Conservation (phyloP, 2,329 filamentous ascomycete species). For the Neofusicoccum sp. region DNA sequence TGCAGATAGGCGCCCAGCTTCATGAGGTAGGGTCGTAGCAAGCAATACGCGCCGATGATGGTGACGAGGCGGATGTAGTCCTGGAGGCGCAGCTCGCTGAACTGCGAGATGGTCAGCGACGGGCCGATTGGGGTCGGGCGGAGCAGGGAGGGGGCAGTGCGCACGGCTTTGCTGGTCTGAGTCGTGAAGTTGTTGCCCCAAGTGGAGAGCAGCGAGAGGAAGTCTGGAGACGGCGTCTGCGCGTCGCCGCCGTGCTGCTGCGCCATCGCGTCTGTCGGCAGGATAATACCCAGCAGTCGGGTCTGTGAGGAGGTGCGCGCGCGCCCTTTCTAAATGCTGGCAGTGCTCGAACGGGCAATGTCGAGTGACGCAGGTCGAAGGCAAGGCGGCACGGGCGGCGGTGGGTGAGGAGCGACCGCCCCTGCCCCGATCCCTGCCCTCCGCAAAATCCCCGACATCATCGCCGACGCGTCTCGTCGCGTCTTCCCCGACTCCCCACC, state of each 20-base stretch:
- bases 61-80: conserved; percentile 66
- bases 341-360: not conserved
- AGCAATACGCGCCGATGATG: conserved; percentile 69
- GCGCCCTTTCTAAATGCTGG: not conserved
- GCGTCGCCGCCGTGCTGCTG: not conserved
- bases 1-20: conserved; percentile 64
- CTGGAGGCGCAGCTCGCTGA: conserved; percentile 43
- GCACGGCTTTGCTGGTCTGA: conserved; percentile 19
- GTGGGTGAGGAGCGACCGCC: not conserved
- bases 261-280: not conserved
- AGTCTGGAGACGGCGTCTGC: conserved; percentile 6
- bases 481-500: not conserved
- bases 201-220: conserved; percentile 26
- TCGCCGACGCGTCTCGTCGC: conserved; percentile 10
- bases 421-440: not conserved
- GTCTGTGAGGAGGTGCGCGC: not conserved
- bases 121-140: not conserved
- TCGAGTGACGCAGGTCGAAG: not conserved
- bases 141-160: not conserved
- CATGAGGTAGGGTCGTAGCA: conserved; percentile 70
- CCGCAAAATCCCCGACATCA: not conserved
- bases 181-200: conserved; percentile 37
- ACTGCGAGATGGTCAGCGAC: conserved; percentile 29
- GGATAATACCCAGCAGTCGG: not conserved
- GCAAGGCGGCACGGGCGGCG: not conserved